These are phyloP conservation scores for Metarhizium sp. DNA, from an alignment of 2,329 filamentous ascomycete species.

Conservation along the genomic window DNA sequence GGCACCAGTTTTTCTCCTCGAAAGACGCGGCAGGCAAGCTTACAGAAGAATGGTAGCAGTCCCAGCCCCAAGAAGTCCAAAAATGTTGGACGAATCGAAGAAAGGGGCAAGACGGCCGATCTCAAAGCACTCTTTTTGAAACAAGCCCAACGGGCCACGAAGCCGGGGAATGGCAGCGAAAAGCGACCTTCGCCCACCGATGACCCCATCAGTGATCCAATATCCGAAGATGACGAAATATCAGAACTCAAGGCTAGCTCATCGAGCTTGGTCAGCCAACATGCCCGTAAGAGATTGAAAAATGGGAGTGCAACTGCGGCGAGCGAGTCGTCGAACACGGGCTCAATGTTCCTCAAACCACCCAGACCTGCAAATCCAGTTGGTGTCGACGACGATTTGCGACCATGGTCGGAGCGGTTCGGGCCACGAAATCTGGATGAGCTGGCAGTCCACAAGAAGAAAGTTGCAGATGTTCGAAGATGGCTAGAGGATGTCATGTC, in stretches of 20 bases:
- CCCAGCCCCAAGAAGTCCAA: conserved; percentile 30
- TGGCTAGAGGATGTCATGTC: conserved; percentile 72
- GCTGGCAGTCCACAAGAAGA: conserved; percentile 88
- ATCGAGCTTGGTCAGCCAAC: conserved; percentile 46
- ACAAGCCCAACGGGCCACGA: conserved; percentile 42
- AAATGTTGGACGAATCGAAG: conserved; percentile 29
- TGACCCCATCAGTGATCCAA: conserved; percentile 45
- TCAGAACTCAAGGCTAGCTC: conserved; percentile 38
- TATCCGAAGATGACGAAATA: conserved; percentile 53
- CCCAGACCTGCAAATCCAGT: conserved; percentile 19
- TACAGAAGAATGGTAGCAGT: conserved; percentile 18
- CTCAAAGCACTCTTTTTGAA: conserved; percentile 52
- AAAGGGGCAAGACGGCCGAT: conserved; percentile 46
- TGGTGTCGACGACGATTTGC: conserved; percentile 41
- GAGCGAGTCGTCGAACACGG: conserved; percentile 22
- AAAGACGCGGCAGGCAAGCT: conserved; percentile 7
- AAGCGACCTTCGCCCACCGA: conserved; percentile 26
- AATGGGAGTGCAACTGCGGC: conserved; percentile 19
- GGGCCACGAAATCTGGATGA: conserved; percentile 68
- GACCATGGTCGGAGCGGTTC: conserved; percentile 85
- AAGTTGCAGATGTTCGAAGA: conserved; percentile 72
- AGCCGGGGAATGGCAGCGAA: conserved; percentile 20
- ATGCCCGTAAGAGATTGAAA: conserved; percentile 44
- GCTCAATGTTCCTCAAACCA: conserved; percentile 44
- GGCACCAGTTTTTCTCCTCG: conserved; percentile 13